Conservation (phyloP, 495 filamentous ascomycete genomes). For the Jackrogersella minutella region DNA sequence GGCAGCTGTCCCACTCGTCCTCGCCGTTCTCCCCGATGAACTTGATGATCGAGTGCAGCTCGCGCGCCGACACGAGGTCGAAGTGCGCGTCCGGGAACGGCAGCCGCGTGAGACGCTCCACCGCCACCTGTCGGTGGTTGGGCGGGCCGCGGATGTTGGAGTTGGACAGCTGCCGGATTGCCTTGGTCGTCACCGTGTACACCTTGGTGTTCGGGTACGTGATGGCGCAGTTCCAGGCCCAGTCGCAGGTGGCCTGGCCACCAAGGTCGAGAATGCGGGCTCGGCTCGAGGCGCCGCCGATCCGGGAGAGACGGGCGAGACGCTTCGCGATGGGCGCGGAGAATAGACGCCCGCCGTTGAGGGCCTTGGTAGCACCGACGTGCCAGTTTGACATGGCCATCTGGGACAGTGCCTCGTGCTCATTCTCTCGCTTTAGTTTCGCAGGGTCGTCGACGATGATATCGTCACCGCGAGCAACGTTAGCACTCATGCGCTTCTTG, state of each 20-base stretch:
- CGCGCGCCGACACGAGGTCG: slow-evolving; percentile 90
- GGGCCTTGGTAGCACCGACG: slow-evolving; percentile 75
- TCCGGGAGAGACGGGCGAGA: slow-evolving; percentile 60
- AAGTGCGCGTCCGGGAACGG: slow-evolving; percentile 91
- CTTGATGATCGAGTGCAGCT: slow-evolving; percentile 82
- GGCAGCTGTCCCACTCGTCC: slow-evolving; percentile 89
- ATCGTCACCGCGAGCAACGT: slow-evolving; percentile 65
- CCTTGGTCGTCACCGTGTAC: slow-evolving; percentile 81
- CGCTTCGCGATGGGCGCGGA: slow-evolving; percentile 74
- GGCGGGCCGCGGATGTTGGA: slow-evolving; percentile 77
- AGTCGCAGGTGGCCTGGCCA: slow-evolving; percentile 84
- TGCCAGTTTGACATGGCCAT: slow-evolving; percentile 80
- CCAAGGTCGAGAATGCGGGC: slow-evolving; percentile 86
- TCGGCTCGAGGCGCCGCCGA: slow-evolving; percentile 57
- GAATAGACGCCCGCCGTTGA: slow-evolving; percentile 83
- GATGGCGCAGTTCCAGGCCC: slow-evolving; percentile 91
- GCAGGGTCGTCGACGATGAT: slow-evolving; percentile 62
- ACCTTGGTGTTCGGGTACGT: slow-evolving; percentile 85
- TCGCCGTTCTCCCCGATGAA: slow-evolving; percentile 64
- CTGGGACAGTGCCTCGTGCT: slow-evolving; percentile 79
- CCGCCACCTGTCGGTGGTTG: slow-evolving; percentile 84
- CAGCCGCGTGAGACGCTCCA: slow-evolving; percentile 76
- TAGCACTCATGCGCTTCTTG: slow-evolving; percentile 66
- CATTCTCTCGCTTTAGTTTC: slow-evolving; percentile 75
- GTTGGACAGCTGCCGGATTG: slow-evolving; percentile 68